Conservation (phyloP, 805 yeast genomes). For the Monosporozyma solicola region DNA sequence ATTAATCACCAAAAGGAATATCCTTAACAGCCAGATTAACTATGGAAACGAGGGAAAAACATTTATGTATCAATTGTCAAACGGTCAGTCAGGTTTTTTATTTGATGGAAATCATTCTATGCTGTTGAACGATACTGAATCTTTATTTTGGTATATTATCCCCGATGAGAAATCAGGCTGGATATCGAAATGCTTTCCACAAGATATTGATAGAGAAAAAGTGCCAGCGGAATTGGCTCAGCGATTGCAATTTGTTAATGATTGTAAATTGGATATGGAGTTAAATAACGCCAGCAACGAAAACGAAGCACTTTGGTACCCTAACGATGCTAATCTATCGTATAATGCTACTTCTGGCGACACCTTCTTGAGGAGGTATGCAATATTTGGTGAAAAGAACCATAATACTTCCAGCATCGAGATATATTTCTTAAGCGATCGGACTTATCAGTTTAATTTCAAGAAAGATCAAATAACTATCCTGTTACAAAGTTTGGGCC, state of each 20-base stretch:
- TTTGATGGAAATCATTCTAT: conserved; percentile 68
- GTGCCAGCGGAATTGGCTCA: conserved; percentile 38
- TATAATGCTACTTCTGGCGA: conserved; percentile 41
- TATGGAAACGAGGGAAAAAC: not conserved
- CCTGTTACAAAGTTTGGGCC: not conserved
- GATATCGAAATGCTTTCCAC: conserved; percentile 34
- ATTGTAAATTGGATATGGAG: not conserved
- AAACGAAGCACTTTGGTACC: conserved; percentile 51
- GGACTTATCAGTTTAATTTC: conserved; percentile 51
- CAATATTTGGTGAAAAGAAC: conserved; percentile 23
- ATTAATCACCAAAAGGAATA: not conserved
- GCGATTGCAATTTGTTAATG: conserved; percentile 59
- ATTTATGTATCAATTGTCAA: conserved; percentile 58
- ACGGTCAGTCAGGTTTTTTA: conserved; percentile 83
- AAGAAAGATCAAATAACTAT: not conserved
- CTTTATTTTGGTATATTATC: conserved; percentile 47
- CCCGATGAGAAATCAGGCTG: conserved; percentile 40
- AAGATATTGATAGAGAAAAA: conserved; percentile 13
- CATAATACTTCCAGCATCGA: conserved; percentile 30
- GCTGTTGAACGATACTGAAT: conserved; percentile 48
- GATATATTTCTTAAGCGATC: conserved; percentile 86
- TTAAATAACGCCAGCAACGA: not conserved
- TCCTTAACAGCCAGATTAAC: not conserved
- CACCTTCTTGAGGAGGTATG: conserved; percentile 68
- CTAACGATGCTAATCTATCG: conserved; percentile 31